Evolutionary conservation across 2,329 filamentous ascomycete species (phyloP).

Genomic region (Aspergillus costaricaensis): DNA sequence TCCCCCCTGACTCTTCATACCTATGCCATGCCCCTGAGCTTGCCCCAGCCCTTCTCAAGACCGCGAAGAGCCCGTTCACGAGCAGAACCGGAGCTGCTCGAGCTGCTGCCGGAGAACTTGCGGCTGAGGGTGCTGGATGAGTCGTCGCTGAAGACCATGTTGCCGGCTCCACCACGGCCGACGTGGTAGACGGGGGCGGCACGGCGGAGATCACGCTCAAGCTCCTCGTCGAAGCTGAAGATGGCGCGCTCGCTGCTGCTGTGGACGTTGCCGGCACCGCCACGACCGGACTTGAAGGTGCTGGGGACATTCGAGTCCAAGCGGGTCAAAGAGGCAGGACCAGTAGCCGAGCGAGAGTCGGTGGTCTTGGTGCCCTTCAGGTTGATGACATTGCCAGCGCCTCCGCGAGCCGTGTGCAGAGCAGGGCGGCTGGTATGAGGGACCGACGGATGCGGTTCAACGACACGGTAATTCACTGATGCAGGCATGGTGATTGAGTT

Average conservation of each 20-base stretch:
- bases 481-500: slow-evolving; percentile 30
- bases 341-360: slow-evolving; percentile 42
- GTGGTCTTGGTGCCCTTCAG: slow-evolving; percentile 56
- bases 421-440: slow-evolving; percentile 50
- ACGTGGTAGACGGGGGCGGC: slow-evolving; percentile 65
- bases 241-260: slow-evolving; percentile 57
- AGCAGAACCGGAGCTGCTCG: slow-evolving; percentile 39
- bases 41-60: slow-evolving; percentile 44
- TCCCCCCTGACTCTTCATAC: background rate
- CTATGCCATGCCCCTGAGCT: slow-evolving; percentile 41
- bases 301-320: slow-evolving; percentile 48
- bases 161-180: slow-evolving; percentile 63
- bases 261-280: slow-evolving; percentile 59
- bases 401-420: slow-evolving; percentile 58
- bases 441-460: slow-evolving; percentile 64
- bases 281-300: slow-evolving; percentile 52
- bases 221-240: slow-evolving; percentile 68
- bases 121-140: slow-evolving; percentile 32
- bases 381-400: slow-evolving; percentile 60
- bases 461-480: slow-evolving; percentile 53
- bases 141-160: slow-evolving; percentile 43
- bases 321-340: slow-evolving; percentile 53
- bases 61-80: slow-evolving; percentile 38
- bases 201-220: slow-evolving; percentile 58
- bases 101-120: slow-evolving; percentile 40